Conservation (phyloP, 2,329 filamentous ascomycete species). For the Claviceps spartinae region DNA sequence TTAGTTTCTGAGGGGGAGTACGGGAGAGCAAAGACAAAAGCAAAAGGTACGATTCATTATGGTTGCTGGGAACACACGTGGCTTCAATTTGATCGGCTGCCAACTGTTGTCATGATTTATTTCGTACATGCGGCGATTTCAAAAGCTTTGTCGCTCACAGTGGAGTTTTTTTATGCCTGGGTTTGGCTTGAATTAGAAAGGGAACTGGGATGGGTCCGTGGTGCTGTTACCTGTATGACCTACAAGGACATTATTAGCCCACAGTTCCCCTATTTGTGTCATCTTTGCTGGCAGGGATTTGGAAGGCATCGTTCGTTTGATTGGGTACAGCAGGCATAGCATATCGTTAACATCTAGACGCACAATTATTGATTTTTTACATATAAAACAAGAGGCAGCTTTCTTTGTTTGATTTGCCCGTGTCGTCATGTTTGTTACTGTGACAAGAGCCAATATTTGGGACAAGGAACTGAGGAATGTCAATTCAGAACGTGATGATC, state of each 20-base stretch:
- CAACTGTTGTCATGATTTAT: background rate
- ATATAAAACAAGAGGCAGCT: too few relatives aligned
- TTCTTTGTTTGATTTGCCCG: too few relatives aligned
- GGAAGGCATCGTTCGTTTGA: too few relatives aligned
- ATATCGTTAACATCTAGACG: background rate
- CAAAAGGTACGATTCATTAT: background rate
- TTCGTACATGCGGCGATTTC: too few relatives aligned
- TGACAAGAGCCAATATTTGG: too few relatives aligned
- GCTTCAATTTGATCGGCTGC: background rate
- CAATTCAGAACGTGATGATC: too few relatives aligned
- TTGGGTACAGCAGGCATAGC: background rate
- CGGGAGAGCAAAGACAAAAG: background rate
- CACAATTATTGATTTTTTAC: background rate
- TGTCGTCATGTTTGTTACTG: too few relatives aligned
- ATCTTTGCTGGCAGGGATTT: background rate
- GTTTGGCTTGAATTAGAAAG: background rate
- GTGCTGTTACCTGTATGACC: too few relatives aligned
- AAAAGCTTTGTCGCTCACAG: background rate
- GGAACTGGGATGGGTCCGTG: background rate
- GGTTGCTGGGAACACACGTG: background rate
- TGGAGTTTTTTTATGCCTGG: background rate
- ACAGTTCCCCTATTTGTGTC: too few relatives aligned
- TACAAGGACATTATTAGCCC: too few relatives aligned
- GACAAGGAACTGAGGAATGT: too few relatives aligned
- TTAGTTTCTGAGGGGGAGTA: slow-evolving; percentile 30